These are phyloP conservation scores for Alnus glutinosa DNA, from an alignment of 306 rosid species.

Conservation along the genomic window DNA sequence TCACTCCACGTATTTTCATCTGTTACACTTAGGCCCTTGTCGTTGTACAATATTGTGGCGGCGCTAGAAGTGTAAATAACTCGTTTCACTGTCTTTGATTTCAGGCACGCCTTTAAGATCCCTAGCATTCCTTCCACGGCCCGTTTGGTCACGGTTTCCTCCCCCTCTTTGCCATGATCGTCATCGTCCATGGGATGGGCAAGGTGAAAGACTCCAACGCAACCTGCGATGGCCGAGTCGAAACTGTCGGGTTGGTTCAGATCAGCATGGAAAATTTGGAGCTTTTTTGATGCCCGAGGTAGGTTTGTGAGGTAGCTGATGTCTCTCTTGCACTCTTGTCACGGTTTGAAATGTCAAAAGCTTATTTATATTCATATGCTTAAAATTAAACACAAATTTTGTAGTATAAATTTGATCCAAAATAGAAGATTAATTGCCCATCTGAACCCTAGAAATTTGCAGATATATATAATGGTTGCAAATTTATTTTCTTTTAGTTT, in stretches of 20 bases:
- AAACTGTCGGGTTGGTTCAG: constrained; percentile 44
- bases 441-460: too few species aligned
- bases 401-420: too few species aligned
- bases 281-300: constrained; percentile 43
- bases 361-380: too few species aligned
- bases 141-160: constrained; percentile 36
- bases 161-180: constrained; percentile 28
- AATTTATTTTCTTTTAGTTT: too few species aligned
- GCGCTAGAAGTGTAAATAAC: constrained; percentile 57
- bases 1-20: constrained; percentile 67
- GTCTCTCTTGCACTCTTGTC: constrained; percentile 31
- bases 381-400: too few species aligned
- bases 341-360: neutral
- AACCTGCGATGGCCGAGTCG: constrained; percentile 39
- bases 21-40: neutral
- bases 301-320: constrained; percentile 50
- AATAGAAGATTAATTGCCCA: too few species aligned
- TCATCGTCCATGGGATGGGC: constrained; percentile 45
- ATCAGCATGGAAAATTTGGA: constrained; percentile 39
- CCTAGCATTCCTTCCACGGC: constrained; percentile 49
- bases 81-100: constrained; percentile 50
- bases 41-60: constrained; percentile 23
- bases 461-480: too few species aligned
- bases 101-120: constrained; percentile 42
- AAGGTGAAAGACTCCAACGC: constrained; percentile 55